phyloP scores from a whole-genome alignment of 176 grass and related monocot genomes.

The Triticum monococcum region DNA sequence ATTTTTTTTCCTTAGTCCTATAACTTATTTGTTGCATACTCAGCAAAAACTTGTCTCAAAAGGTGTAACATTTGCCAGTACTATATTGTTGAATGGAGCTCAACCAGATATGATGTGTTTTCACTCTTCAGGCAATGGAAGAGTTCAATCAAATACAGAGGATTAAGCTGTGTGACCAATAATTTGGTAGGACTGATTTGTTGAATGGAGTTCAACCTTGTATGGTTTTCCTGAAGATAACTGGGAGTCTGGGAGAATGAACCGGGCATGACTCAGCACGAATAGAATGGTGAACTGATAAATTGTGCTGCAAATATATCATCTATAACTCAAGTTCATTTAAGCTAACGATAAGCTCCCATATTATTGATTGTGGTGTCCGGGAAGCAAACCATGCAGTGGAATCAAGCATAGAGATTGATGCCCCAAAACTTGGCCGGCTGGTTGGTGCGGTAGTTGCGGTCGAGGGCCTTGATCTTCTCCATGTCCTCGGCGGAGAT shows the following conservation, averaged over 20 bases:
- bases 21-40: too few species aligned
- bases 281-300: not conserved
- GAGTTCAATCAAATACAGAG: not conserved
- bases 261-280: not conserved
- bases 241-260: not conserved
- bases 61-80: too few species aligned
- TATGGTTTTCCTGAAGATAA: not conserved
- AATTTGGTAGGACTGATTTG: not conserved
- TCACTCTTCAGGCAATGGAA: not conserved
- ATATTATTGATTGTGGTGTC: not conserved
- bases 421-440: constrained; percentile 95
- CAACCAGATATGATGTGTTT: not conserved
- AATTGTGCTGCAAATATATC: not conserved
- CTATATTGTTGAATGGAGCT: not conserved
- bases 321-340: not conserved
- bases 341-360: not conserved
- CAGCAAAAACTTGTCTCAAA: too few species aligned
- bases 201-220: not conserved
- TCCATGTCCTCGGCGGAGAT: constrained; percentile 80
- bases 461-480: constrained; percentile 70
- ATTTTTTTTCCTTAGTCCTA: too few species aligned
- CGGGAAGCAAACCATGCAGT: not conserved
- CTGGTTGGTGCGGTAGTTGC: constrained; percentile 78
- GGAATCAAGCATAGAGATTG: constrained; percentile 65
- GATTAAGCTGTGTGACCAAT: not conserved